Percentiles rank a stretch among this genome's conserved stretches.
phyloP scores from a whole-genome alignment of 371 early-diverging fungal species.

The Batrachochytrium dendrobatidis region DNA sequence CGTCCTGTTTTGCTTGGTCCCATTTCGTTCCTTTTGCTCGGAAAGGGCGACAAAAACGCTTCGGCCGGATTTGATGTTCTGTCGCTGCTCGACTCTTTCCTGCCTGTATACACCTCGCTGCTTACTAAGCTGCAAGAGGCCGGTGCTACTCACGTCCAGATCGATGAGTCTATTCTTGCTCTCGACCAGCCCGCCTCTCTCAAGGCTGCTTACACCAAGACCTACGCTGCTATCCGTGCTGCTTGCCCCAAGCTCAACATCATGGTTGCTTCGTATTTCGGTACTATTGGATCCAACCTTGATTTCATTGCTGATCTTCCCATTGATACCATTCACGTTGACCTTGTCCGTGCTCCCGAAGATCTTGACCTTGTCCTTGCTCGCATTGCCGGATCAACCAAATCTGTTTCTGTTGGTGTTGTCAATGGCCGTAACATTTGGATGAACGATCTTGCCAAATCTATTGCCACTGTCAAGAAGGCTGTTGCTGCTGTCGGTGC shows the following conservation, averaged over 20 bases:
- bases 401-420: conserved; percentile 80
- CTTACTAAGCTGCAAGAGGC: conserved; percentile 67
- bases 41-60: conserved; percentile 44
- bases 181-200: conserved; percentile 58
- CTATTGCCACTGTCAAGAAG: conserved; percentile 59
- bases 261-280: conserved; percentile 91
- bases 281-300: conserved; percentile 65
- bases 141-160: conserved; percentile 82
- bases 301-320: conserved; percentile 50
- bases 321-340: conserved; percentile 81
- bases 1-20: conserved; percentile 93
- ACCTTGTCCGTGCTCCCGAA: conserved; percentile 79
- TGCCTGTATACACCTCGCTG: conserved; percentile 73
- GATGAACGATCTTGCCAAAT: conserved; percentile 78
- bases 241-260: conserved; percentile 52
- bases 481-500: conserved; percentile 56
- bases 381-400: conserved; percentile 18
- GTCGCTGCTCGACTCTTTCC: conserved; percentile 61
- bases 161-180: conserved; percentile 87
- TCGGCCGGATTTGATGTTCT: conserved; percentile 57
- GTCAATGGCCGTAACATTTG: conserved; percentile 94
- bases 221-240: conserved; percentile 49
- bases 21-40: conserved; percentile 77
- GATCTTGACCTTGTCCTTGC: conserved; percentile 60
- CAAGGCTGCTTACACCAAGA: conserved; percentile 52